Evolutionary conservation across 257 asterid species (phyloP), one percentile per base, ranked within the genome.

Genomic region (Solanum chilense): DNA sequence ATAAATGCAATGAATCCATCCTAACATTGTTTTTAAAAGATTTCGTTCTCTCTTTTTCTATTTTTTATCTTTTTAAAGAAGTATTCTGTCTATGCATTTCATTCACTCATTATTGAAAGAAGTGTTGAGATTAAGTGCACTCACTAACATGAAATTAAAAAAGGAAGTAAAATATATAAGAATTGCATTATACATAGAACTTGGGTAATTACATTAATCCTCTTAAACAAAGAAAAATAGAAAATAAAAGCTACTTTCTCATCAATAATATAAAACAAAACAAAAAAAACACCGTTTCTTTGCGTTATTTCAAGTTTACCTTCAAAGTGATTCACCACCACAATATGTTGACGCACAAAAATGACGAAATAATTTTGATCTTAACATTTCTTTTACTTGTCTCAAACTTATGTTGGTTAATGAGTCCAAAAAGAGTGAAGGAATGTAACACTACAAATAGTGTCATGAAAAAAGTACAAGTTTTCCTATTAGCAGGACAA

Each of bases 401-500:
- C 7, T 41, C 76, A 84, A 60, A 69, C 86, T 15, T 84, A 37
- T 84, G 62, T 29, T 60, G 86, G 78, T 60, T 84, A 7, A 84
- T 69, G 76, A 84, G 78, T 84, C 76, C 62, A 9, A 64, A 64
- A 29, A 69, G 11, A 39, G 74, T 64, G 44, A 47, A 29, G 68
- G 44, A 80, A 80, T 47, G 85, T 80, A 31, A 80, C 6, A 27
- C 25, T 27, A 80, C 6, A 3, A 37, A 6, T 21, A 37, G 1
- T 74, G 12, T 3, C 41, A 41, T 64, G 35, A 60, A 64, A 11
- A 60, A 64, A 15, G 41, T 60, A 84, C 86, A 84, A 64, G 5
- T 84, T 0, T 92, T 92, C 86, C 27, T 93, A 35, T 47, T 92
- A 37, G 90, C 93, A 2, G 95, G 95, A 20, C 91, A 93, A 82